Base-by-base conservation (phyloP, 345 rosid species). In the Xanthoceras sorbifolium region DNA sequence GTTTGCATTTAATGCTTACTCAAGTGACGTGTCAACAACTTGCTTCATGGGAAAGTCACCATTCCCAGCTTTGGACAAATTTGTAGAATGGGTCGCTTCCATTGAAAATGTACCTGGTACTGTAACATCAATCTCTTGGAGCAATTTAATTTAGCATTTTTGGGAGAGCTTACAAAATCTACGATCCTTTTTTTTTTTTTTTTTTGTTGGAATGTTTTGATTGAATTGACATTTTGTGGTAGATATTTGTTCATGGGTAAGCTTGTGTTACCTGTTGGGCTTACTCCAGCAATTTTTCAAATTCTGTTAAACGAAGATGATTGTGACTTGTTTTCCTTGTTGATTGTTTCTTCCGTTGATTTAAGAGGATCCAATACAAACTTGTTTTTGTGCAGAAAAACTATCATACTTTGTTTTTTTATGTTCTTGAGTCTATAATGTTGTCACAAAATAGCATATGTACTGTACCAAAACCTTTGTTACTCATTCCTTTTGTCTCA, bases 21-120 rank as follows among this genome's bases (percentile, higher is more conserved):
- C 84, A 79, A 84, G 68, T 73, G 88, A 83, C 69, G 69, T 84
- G 67, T 78, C 97, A 54, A 73, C 79, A 6, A 73, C 92, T 4
- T 89, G 78, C 78, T 74, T 75, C 4, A 84, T 60, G 78, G 92
- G 94, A 31, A 92, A 90, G 82, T 92, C 99, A 28, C 99, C 94
- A 10, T 93, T 92, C 83, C 97, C 94, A 9, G 81, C 70, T 48
- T 78, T 96, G 86, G 99, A 96, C 87, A 84, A 86, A 72, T 93
- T 93, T 82, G 76, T 96, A 71, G 93, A 88, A 81, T 90, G 90
- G 22, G 81, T 91, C 63, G 94, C 94, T 31, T 86, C 98, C 71
- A 77, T 63, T 40, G 94, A 91, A 77, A 84, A 85, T 77, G 84
- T 81, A 80, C 76, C 97, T 84, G 99, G 98, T 96, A 68, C 29